A percentile compares a stretch with the other conserved stretches of the same genome.
Evolutionary conservation across 1,139 yeast species (phyloP).

Genomic region (Debaryomyces coudertii): DNA sequence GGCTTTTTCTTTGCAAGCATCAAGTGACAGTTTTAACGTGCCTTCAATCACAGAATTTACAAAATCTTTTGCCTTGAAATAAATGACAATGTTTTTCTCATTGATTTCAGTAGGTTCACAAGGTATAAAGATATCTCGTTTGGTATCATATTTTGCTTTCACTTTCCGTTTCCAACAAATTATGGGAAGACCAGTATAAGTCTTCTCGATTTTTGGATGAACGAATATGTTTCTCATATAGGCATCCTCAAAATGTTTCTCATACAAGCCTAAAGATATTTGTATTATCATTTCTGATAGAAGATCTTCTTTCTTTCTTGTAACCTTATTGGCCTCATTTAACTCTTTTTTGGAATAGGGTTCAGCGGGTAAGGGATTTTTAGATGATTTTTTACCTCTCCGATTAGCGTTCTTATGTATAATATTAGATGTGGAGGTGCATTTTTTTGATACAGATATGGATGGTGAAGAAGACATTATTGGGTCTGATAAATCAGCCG

Average conservation of each 20-base stretch:
- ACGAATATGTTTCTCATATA: slow-evolving; percentile 17
- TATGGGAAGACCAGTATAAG: slow-evolving; percentile 25
- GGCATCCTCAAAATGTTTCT: slow-evolving; percentile 16
- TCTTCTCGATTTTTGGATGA: slow-evolving; percentile 16
- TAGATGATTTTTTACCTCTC: slow-evolving; percentile 4
- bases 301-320: slow-evolving; percentile 53
- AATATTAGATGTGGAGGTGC: background rate
- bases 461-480: slow-evolving; percentile 9
- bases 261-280: slow-evolving; percentile 22
- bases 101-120: slow-evolving; percentile 38
- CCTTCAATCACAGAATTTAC: slow-evolving; percentile 36
- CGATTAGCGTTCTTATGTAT: background rate
- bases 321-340: slow-evolving; percentile 53
- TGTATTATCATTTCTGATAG: slow-evolving; percentile 52
- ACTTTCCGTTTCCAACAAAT: slow-evolving; percentile 41
- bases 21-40: slow-evolving; percentile 13
- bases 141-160: slow-evolving; percentile 45
- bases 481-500: slow-evolving; percentile 12
- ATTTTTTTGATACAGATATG: background rate
- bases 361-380: slow-evolving; percentile 12
- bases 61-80: slow-evolving; percentile 51
- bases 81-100: slow-evolving; percentile 49
- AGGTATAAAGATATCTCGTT: slow-evolving; percentile 58
- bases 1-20: slow-evolving; percentile 6
- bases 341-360: slow-evolving; percentile 34